These are phyloP conservation scores for Haberlea rhodopensis DNA, from an alignment of 257 asterid genomes.

Conservation along the genomic window DNA sequence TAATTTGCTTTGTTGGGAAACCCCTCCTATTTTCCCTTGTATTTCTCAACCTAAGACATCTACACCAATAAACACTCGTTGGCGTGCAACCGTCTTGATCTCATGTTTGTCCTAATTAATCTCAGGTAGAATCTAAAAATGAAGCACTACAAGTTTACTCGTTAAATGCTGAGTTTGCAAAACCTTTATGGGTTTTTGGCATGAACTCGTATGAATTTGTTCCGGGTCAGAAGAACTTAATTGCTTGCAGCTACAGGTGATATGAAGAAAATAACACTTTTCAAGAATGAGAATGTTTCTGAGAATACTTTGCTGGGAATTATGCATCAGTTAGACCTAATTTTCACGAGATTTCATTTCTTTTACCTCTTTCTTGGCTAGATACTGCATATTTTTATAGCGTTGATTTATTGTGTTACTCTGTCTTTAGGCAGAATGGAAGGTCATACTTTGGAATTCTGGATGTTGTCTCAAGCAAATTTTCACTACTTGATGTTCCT, in stretches of 20 bases:
- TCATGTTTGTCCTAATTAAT: conserved; percentile 25
- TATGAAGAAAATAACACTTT: conserved; percentile 20
- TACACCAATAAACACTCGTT: not conserved
- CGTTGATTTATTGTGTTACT: conserved; percentile 11
- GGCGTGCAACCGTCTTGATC: not conserved
- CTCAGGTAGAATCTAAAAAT: conserved; percentile 75
- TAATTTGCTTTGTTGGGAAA: conserved; percentile 13
- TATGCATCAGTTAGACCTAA: conserved; percentile 16
- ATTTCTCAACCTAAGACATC: not conserved
- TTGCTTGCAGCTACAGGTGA: conserved; percentile 94
- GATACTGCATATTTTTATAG: not conserved
- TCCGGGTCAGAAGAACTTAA: conserved; percentile 40
- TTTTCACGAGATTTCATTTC: conserved; percentile 7
- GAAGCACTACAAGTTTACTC: conserved; percentile 71
- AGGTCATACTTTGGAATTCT: conserved; percentile 77
- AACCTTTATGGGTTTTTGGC: conserved; percentile 92
- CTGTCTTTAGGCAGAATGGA: conserved; percentile 72
- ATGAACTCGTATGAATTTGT: conserved; percentile 77
- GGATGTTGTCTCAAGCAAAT: conserved; percentile 56
- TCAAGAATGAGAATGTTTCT: conserved; percentile 3
- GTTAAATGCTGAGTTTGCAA: conserved; percentile 77
- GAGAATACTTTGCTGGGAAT: not conserved
- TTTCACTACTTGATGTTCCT: conserved; percentile 62
- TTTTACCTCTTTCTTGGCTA: not conserved
- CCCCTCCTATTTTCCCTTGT: not conserved